phyloP scores from a whole-genome alignment of 352 stramenopile genomes.

The Lagenidium sp. region DNA sequence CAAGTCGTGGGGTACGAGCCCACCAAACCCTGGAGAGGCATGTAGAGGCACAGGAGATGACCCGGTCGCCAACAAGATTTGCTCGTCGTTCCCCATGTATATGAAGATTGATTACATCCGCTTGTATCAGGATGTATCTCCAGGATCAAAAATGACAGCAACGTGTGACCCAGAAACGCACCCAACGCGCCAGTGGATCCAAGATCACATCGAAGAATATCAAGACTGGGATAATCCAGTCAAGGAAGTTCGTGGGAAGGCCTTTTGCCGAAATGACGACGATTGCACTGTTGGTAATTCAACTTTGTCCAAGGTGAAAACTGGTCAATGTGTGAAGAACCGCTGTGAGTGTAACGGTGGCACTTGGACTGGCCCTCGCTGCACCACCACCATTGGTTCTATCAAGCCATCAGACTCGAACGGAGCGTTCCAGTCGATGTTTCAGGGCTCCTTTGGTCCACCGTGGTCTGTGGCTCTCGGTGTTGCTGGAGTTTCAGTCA shows the following conservation, averaged over 20 bases:
- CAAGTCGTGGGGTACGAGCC: slow-evolving; percentile 74
- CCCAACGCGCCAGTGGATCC: slow-evolving; percentile 68
- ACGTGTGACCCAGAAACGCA: slow-evolving; percentile 53
- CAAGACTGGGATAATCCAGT: slow-evolving; percentile 47
- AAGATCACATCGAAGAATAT: slow-evolving; percentile 70
- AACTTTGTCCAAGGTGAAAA: slow-evolving; percentile 10
- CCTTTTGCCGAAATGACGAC: slow-evolving; percentile 36
- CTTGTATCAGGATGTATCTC: slow-evolving; percentile 48
- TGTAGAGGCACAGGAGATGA: slow-evolving; percentile 45
- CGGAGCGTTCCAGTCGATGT: slow-evolving; percentile 7
- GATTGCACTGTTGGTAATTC: slow-evolving; percentile 46
- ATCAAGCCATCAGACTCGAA: slow-evolving; percentile 7
- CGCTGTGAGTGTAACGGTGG: slow-evolving; percentile 37
- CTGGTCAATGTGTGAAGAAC: slow-evolving; percentile 20
- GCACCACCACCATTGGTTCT: slow-evolving; percentile 22
- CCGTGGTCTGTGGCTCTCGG: slow-evolving; percentile 22
- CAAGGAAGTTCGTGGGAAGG: slow-evolving; percentile 48
- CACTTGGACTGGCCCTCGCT: slow-evolving; percentile 51
- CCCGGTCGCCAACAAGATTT: slow-evolving; percentile 38
- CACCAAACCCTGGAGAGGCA: slow-evolving; percentile 47
- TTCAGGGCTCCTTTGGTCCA: slow-evolving; percentile 33
- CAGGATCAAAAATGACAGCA: slow-evolving; percentile 34
- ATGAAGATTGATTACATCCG: slow-evolving; percentile 78
- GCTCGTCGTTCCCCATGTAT: slow-evolving; percentile 54
- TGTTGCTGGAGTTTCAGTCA: slow-evolving; percentile 17